Conservation (phyloP, 148 eudicot species). For the Suaeda aralocaspica region DNA sequence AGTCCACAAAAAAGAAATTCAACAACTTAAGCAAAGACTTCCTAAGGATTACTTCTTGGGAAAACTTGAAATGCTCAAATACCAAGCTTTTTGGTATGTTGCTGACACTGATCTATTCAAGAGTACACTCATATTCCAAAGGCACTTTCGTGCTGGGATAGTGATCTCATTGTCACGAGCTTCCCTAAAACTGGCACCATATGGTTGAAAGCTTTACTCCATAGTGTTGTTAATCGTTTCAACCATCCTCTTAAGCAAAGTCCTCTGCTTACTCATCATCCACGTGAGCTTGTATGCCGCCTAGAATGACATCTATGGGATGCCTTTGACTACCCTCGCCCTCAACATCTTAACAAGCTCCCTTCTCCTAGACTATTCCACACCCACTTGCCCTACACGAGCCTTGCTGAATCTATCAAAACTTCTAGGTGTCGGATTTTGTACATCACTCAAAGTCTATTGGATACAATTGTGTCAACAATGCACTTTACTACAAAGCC, state of each 20-base stretch:
- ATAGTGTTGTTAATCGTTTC: neutral
- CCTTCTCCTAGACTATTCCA: slow-evolving; percentile 1
- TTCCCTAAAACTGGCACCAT: neutral
- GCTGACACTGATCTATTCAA: neutral
- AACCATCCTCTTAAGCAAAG: neutral
- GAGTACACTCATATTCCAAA: neutral
- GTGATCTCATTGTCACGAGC: neutral
- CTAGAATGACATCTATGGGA: neutral
- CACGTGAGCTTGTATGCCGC: neutral
- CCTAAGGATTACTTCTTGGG: neutral
- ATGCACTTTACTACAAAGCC: neutral
- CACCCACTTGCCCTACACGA: neutral
- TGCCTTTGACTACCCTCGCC: neutral
- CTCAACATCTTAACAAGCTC: neutral
- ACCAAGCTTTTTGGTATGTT: neutral
- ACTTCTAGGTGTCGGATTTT: neutral
- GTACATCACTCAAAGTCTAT: neutral
- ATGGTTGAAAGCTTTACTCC: neutral
- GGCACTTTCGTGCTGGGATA: neutral
- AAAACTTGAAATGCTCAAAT: neutral
- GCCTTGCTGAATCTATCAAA: neutral
- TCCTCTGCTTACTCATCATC: neutral
- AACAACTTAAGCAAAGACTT: neutral
- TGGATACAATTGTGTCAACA: slow-evolving; percentile 1
- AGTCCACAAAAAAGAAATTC: neutral